Base-by-base conservation (phyloP, 2,329 filamentous ascomycete genomes). In the Nigrospora osmanthi region DNA sequence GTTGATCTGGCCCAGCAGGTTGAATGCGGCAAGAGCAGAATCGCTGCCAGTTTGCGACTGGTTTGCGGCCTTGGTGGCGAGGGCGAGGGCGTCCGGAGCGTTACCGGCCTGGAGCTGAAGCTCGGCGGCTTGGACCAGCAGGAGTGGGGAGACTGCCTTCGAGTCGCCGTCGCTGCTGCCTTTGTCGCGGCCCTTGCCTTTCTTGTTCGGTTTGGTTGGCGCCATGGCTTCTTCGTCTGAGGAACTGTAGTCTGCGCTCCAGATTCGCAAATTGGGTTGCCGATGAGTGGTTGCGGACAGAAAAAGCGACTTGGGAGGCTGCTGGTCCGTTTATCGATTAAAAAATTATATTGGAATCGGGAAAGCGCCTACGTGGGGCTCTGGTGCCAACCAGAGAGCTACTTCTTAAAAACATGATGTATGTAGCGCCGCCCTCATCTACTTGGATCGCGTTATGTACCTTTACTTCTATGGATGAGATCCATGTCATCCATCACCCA, bases 1-100 rank as follows among this genome's bases (percentile, higher is more conserved):
- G 55, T 81, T 76, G 57, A 94, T 88, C 57, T 94, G 87, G 44
- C 86, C 90, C 17, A 93, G 75, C 32, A 95, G 69, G 53, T 85
- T 87, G 41, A 90, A 68, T 1, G 86, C 85, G 11, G 82, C 74
- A 14, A 88, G 71, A 38, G 77, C 75, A 42, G 74, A 72, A 52
- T 73, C 71, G 35, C 64, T 67, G 17, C 51, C 54, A 4, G 52
- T 48, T 1, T 52, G 35, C 3, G 54, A 56, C 3, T 52, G 48
- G 12, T 58, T 58, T n/a, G 61, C 52, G 12, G 60, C 58, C 43
- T 56, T 58, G 45, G 56, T 52, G 6, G 57, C 55, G 19, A 62
- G 51, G 28, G 53, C 53, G 10, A 53, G 47, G 13, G 58, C 59
- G 37, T 59, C 59, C 34, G 55, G 49, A 11, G 57, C 49, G 43